These are phyloP conservation scores for Didymella pinodella DNA, from an alignment of 2,329 filamentous ascomycete species.

Conservation along the genomic window DNA sequence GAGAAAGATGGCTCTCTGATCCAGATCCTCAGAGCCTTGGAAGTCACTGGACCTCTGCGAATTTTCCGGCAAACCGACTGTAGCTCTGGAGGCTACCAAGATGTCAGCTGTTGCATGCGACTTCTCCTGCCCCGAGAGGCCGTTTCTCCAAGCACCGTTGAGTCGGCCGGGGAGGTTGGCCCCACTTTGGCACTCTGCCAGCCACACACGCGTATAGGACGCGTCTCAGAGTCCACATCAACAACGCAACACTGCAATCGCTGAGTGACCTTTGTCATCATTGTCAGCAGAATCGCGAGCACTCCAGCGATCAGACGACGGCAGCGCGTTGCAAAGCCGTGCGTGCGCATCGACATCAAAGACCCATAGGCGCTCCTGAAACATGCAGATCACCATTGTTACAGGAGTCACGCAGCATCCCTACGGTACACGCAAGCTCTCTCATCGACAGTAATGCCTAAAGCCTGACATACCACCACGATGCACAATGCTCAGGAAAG, in stretches of 20 bases:
- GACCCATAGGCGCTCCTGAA: constrained; percentile 7
- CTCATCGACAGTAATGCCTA: constrained; percentile 5
- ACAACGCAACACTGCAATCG: background rate
- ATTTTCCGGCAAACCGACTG: no score
- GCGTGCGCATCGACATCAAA: constrained; percentile 8
- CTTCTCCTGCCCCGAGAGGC: no score
- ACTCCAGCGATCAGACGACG: constrained; percentile 5
- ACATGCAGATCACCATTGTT: constrained; percentile 16
- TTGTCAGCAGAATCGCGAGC: background rate
- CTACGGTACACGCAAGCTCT: constrained; percentile 23
- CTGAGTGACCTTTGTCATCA: background rate
- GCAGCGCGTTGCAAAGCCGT: background rate
- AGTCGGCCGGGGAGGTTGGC: background rate
- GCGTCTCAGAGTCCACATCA: background rate
- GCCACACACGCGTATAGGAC: background rate
- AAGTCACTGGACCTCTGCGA: no score
- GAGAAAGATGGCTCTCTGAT: no score
- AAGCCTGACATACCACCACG: constrained; percentile 4
- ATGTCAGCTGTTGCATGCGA: no score
- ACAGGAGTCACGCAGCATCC: constrained; percentile 19
- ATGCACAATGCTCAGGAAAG: constrained; percentile 10
- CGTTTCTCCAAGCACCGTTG: background rate
- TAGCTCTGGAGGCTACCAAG: no score
- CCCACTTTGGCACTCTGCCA: constrained; percentile 12
- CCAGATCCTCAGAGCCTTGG: no score